Evolutionary conservation across 805 yeast species (phyloP).

Genomic region (Phaffomyces thermotolerans): DNA sequence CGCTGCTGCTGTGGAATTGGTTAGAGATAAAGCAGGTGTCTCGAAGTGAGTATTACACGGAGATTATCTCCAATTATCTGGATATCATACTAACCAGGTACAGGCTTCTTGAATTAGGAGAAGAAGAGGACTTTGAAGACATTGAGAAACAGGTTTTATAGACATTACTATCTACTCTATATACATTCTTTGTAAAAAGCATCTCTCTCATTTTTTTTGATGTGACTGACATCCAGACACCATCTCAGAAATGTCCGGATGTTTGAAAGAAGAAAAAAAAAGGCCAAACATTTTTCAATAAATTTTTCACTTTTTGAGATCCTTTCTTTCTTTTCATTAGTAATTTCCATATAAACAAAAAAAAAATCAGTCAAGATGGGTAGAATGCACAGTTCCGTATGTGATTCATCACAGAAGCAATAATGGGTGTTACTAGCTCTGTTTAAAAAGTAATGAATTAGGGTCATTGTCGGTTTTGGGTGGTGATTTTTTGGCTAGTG

Average conservation of each 20-base stretch:
- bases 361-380: constrained; percentile 69
- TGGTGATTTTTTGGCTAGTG: neutral
- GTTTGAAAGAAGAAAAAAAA: neutral
- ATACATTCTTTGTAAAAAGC: no score
- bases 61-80: constrained; percentile 16
- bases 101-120: constrained; percentile 53
- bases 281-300: neutral
- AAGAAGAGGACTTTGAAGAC: constrained; percentile 64
- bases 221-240: neutral
- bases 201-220: no score
- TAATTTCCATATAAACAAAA: constrained; percentile 24
- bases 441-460: constrained; percentile 19
- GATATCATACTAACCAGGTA: constrained; percentile 11
- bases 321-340: constrained; percentile 6
- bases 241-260: neutral
- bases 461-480: constrained; percentile 22
- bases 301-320: neutral
- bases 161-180: neutral
- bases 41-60: constrained; percentile 20
- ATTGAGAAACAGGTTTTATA: constrained; percentile 31
- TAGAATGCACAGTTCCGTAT: constrained; percentile 98
- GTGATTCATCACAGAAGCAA: constrained; percentile 30
- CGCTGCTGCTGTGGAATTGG: constrained; percentile 82
- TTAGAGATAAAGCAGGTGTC: constrained; percentile 50
- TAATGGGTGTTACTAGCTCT: constrained; percentile 6